These are phyloP conservation scores for Penstemon newberryi DNA, from an alignment of 257 asterid species.

Conservation along the genomic window DNA sequence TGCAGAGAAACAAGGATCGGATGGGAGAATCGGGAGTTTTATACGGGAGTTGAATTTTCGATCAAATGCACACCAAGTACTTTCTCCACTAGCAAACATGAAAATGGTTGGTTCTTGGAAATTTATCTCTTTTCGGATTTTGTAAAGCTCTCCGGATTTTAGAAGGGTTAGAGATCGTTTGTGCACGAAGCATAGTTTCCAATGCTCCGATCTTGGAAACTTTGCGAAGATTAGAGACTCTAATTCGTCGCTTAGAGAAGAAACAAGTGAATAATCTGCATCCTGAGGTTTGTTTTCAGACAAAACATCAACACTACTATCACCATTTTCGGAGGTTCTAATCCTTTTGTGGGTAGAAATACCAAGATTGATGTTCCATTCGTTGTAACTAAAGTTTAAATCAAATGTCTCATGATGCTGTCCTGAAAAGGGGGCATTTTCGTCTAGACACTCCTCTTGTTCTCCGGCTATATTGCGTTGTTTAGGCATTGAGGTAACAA, in stretches of 20 bases:
- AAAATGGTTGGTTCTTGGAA: slow-evolving; percentile 58
- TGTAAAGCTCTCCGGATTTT: slow-evolving; percentile 55
- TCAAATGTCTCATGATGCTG: slow-evolving; percentile 23
- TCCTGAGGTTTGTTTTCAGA: slow-evolving; percentile 63
- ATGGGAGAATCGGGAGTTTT: slow-evolving; percentile 62
- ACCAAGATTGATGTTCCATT: slow-evolving; percentile 26
- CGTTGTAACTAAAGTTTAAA: slow-evolving; percentile 17
- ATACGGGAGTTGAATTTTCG: slow-evolving; percentile 51
- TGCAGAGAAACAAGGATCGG: slow-evolving; percentile 53
- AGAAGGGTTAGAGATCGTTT: slow-evolving; percentile 53
- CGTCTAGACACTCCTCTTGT: slow-evolving; percentile 27
- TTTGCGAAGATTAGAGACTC: slow-evolving; percentile 67
- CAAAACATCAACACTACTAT: slow-evolving; percentile 15
- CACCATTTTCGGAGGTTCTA: slow-evolving; percentile 29
- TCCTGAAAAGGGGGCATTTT: slow-evolving; percentile 17
- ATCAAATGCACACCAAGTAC: slow-evolving; percentile 70
- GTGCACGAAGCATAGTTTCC: slow-evolving; percentile 59
- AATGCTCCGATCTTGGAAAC: slow-evolving; percentile 59
- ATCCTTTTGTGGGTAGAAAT: slow-evolving; percentile 30
- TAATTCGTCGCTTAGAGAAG: slow-evolving; percentile 60
- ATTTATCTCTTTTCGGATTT: slow-evolving; percentile 50
- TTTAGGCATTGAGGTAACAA: slow-evolving; percentile 37
- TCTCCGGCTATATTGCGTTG: slow-evolving; percentile 27
- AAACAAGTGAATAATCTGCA: slow-evolving; percentile 65
- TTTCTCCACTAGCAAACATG: slow-evolving; percentile 71